Conservation (phyloP, 2,329 filamentous ascomycete genomes). For the Dendryphion nanum region DNA sequence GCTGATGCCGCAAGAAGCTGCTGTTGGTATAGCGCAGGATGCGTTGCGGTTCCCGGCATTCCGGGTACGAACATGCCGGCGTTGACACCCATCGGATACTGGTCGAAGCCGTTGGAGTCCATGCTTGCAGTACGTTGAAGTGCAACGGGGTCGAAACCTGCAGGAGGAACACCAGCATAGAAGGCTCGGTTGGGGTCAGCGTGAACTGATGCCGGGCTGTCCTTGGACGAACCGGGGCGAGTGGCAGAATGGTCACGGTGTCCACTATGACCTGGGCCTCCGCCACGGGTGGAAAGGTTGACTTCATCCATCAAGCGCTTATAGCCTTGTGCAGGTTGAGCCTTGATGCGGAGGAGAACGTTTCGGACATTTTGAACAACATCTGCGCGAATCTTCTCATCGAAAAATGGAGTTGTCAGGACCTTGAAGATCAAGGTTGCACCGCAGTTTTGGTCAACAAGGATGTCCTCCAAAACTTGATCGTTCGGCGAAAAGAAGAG, state of each 20-base stretch:
- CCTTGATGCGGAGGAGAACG: conserved; percentile 86
- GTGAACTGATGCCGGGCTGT: conserved; percentile 28
- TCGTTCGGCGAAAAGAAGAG: conserved; percentile 91
- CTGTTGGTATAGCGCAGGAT: conserved; percentile 58
- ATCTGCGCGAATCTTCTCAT: conserved; percentile 82
- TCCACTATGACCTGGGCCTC: conserved; percentile 33
- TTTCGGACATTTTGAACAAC: conserved; percentile 90
- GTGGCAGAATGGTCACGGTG: conserved; percentile 37
- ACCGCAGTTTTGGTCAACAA: conserved; percentile 87
- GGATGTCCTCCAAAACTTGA: conserved; percentile 81
- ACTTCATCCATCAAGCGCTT: conserved; percentile 99
- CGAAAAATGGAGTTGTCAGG: conserved; percentile 93
- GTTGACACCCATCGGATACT: conserved; percentile 39
- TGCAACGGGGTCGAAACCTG: conserved; percentile 41
- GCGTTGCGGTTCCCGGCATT: conserved; percentile 43
- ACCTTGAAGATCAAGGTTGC: conserved; percentile 98
- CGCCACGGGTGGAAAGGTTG: conserved; percentile 66
- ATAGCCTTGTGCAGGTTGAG: conserved; percentile 91
- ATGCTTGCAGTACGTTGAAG: conserved; percentile 50
- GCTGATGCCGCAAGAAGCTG: conserved; percentile 52
- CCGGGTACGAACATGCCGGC: conserved; percentile 36
- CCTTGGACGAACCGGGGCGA: conserved; percentile 34
- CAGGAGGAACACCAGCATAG: conserved; percentile 36
- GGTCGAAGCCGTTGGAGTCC: conserved; percentile 50
- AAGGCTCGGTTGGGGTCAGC: conserved; percentile 31